Percentiles rank a stretch among this genome's conserved stretches.
These are phyloP conservation scores for Lotus japonicus DNA, from an alignment of 306 rosid species.

Conservation along the genomic window DNA sequence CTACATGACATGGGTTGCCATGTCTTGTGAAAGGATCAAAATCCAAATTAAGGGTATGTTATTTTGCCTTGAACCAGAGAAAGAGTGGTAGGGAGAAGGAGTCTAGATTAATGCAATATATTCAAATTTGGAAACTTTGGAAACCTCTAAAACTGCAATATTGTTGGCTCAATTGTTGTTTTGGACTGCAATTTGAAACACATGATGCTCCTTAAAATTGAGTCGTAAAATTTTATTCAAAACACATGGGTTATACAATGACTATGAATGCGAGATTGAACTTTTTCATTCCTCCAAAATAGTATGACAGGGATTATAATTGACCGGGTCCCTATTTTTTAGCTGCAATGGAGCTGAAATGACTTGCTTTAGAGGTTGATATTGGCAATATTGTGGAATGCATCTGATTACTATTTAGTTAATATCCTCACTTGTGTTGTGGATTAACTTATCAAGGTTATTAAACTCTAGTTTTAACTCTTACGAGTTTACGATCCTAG, in stretches of 20 bases:
- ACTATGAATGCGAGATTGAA: background rate
- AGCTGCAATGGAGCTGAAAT: background rate
- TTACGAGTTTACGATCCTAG: no score
- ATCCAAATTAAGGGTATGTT: no score
- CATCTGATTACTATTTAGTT: background rate
- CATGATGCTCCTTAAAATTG: background rate
- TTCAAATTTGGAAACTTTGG: background rate
- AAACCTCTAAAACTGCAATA: background rate
- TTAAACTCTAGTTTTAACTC: no score
- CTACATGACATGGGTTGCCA: no score
- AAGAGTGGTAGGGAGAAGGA: no score
- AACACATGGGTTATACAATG: background rate
- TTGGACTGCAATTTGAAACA: background rate
- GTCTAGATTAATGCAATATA: no score
- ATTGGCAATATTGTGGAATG: background rate
- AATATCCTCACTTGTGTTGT: background rate
- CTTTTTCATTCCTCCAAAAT: background rate
- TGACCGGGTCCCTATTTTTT: background rate
- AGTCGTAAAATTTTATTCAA: background rate
- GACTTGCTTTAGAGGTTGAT: background rate
- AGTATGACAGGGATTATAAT: background rate
- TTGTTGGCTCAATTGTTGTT: background rate
- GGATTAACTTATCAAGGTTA: no score
- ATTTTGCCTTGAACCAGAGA: no score
- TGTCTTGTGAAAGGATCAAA: no score